phyloP scores from a whole-genome alignment of 306 rosid species.

The Glycine latifolia region DNA sequence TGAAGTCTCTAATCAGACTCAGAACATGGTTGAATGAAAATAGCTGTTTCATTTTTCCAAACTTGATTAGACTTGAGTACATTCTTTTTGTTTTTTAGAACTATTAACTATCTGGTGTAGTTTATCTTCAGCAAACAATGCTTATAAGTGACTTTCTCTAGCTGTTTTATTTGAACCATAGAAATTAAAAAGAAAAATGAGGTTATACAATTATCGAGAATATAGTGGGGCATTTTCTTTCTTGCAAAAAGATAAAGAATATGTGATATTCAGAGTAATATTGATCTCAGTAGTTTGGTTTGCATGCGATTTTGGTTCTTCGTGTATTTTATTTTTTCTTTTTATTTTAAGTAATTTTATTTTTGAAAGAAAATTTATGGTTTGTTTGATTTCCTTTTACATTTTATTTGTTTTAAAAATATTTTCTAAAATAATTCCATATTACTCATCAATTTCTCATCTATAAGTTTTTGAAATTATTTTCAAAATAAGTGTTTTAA shows the following conservation, averaged over 20 bases:
- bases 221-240: not conserved
- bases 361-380: not conserved
- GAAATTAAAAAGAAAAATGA: constrained; percentile 7
- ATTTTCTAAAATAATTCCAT: not conserved
- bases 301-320: not conserved
- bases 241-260: not conserved
- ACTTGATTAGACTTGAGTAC: constrained; percentile 18
- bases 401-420: not conserved
- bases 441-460: not conserved
- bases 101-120: constrained; percentile 23
- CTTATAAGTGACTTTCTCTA: constrained; percentile 42
- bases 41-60: constrained; percentile 41
- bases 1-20: constrained; percentile 43
- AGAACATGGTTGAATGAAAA: constrained; percentile 49
- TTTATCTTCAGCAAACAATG: constrained; percentile 35
- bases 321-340: too few species aligned
- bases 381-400: not conserved
- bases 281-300: too few species aligned
- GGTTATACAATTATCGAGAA: not conserved
- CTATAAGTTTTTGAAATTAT: not conserved
- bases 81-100: not conserved
- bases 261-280: not conserved
- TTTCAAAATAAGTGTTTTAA: not conserved
- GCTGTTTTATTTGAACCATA: constrained; percentile 4
- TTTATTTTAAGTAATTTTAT: not conserved